These are phyloP conservation scores for Starmerella floricola DNA, from an alignment of 805 yeast genomes.

Conservation along the genomic window DNA sequence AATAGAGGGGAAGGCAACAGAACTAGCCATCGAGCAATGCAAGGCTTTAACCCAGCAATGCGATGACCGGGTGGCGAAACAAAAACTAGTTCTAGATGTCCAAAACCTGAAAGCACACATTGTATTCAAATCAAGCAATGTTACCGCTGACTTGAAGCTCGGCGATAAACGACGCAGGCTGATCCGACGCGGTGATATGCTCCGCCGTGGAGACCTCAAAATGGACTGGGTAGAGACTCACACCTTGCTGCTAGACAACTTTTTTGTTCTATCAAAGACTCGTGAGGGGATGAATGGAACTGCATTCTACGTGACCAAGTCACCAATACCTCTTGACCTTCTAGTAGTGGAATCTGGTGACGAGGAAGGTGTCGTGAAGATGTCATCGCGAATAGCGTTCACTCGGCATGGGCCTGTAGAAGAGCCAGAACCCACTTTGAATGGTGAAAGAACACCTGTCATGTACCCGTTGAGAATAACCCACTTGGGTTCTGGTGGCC, in stretches of 20 bases:
- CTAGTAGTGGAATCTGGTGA: conserved; percentile 47
- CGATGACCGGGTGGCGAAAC: conserved; percentile 48
- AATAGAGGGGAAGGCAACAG: conserved; percentile 25
- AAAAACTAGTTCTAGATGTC: conserved; percentile 46
- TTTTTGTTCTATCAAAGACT: conserved; percentile 33
- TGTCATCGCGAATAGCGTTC: conserved; percentile 21
- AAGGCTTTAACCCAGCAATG: conserved; percentile 46
- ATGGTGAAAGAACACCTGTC: conserved; percentile 21
- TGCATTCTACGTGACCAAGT: conserved; percentile 28
- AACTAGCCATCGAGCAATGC: conserved; percentile 44
- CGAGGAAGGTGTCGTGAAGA: conserved; percentile 27
- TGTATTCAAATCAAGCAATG: conserved; percentile 40
- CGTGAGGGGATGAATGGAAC: conserved; percentile 29
- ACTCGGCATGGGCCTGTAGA: conserved; percentile 15
- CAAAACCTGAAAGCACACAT: conserved; percentile 42
- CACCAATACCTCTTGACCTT: conserved; percentile 35
- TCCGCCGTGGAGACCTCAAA: conserved; percentile 53
- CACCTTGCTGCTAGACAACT: conserved; percentile 59
- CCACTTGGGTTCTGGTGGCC: conserved; percentile 28
- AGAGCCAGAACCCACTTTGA: conserved; percentile 6
- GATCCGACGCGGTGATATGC: conserved; percentile 45
- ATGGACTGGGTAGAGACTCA: conserved; percentile 41
- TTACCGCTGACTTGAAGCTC: conserved; percentile 39
- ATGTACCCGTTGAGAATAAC: conserved; percentile 29
- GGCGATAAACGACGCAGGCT: conserved; percentile 45